Conservation (phyloP, 169 alveolate genomes). For the Theileria annulata region DNA sequence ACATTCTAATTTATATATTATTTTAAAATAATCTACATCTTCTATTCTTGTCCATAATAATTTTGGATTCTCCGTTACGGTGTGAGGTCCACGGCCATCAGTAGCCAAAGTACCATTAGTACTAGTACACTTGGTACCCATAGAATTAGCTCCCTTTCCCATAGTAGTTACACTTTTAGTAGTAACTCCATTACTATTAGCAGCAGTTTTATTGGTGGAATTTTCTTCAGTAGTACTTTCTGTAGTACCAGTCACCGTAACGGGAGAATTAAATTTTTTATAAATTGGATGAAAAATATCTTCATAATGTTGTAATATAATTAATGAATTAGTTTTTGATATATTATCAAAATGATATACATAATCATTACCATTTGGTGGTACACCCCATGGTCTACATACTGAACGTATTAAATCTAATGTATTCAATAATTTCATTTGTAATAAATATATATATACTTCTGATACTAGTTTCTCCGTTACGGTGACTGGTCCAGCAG, state of each 20-base stretch:
- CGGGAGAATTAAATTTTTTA: conserved; percentile 32
- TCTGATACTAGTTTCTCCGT: not conserved
- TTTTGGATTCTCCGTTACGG: conserved; percentile 53
- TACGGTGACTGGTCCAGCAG: not conserved
- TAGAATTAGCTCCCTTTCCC: too few relatives aligned
- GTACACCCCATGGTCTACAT: conserved; percentile 69
- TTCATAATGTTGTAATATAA: conserved; percentile 44
- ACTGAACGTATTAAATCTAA: conserved; percentile 58
- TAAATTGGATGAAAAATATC: conserved; percentile 49
- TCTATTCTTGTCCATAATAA: conserved; percentile 51
- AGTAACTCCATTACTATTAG: too few relatives aligned
- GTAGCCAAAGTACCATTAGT: too few relatives aligned
- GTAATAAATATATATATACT: conserved; percentile 50
- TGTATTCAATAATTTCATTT: conserved; percentile 60
- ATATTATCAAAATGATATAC: conserved; percentile 57
- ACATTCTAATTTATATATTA: conserved; percentile 56
- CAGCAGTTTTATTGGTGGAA: too few relatives aligned
- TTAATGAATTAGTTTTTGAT: conserved; percentile 23
- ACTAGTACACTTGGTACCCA: too few relatives aligned
- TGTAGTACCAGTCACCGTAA: too few relatives aligned
- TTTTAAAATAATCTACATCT: conserved; percentile 63
- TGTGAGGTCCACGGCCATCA: too few relatives aligned
- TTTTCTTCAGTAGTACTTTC: too few relatives aligned
- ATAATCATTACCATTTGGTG: conserved; percentile 62
- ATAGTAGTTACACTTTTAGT: too few relatives aligned